phyloP scores from a whole-genome alignment of 768 basidiomycete species.

The Boletus fagicola region DNA sequence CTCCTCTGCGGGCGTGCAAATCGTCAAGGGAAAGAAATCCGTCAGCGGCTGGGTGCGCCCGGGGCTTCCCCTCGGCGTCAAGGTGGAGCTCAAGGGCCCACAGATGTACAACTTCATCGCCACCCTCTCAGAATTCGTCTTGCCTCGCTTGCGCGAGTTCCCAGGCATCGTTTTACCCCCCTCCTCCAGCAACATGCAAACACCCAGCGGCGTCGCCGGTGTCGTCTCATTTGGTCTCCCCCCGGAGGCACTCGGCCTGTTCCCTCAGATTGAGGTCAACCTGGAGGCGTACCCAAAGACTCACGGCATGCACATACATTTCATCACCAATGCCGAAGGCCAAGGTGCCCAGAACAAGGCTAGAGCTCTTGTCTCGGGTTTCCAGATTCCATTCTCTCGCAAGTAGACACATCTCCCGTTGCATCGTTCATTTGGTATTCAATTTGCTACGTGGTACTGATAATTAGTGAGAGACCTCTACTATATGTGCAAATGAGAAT shows the following conservation, averaged over 20 bases:
- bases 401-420: conserved; percentile 22
- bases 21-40: conserved; percentile 66
- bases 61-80: conserved; percentile 79
- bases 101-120: conserved; percentile 95
- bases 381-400: conserved; percentile 84
- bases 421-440: background rate
- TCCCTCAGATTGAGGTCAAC: conserved; percentile 96
- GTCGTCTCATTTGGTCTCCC: conserved; percentile 89
- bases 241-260: conserved; percentile 80
- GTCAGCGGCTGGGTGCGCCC: conserved; percentile 82
- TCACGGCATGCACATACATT: conserved; percentile 93
- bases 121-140: conserved; percentile 86
- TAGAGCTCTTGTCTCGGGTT: conserved; percentile 82
- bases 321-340: conserved; percentile 84
- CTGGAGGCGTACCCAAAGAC: conserved; percentile 81
- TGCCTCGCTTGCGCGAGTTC: conserved; percentile 93
- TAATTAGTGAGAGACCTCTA: conserved; percentile 28
- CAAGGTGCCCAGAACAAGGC: conserved; percentile 89
- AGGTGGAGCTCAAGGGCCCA: conserved; percentile 86
- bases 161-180: conserved; percentile 79
- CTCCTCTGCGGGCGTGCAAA: conserved; percentile 71
- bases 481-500: conserved; percentile 34
- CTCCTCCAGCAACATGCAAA: conserved; percentile 63
- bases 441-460: conserved; percentile 14
- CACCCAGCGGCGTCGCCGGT: conserved; percentile 77